A percentile compares a stretch with the other conserved stretches of the same genome.
These are phyloP conservation scores for Pterocarpus santalinus DNA, from an alignment of 306 rosid species.

Conservation along the genomic window DNA sequence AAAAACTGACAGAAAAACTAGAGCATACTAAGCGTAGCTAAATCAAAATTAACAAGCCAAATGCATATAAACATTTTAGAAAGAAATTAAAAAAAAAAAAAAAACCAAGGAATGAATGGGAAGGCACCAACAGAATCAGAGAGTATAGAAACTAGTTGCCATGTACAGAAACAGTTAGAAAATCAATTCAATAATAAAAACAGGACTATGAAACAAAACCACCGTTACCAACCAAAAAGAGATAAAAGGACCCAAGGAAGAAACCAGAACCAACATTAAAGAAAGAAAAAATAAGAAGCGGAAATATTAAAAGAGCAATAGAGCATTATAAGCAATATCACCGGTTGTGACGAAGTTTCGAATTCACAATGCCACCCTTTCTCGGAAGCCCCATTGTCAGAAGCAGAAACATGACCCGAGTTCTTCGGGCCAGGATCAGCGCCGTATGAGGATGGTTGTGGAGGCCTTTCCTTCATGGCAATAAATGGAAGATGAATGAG, in stretches of 20 bases:
- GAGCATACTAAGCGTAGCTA: background rate
- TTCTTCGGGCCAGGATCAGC: conserved; percentile 18
- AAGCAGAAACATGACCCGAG: too few relatives aligned
- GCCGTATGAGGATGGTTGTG: conserved; percentile 66
- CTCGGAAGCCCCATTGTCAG: conserved; percentile 9
- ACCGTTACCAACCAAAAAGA: background rate
- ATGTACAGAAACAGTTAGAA: background rate
- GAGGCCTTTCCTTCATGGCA: conserved; percentile 68
- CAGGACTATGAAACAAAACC: background rate
- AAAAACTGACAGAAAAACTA: background rate
- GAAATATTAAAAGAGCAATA: background rate
- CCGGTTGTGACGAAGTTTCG: conserved; percentile 48
- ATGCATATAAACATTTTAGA: background rate
- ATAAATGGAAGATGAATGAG: background rate
- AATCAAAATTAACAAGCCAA: background rate
- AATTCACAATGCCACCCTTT: conserved; percentile 53
- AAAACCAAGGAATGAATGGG: background rate
- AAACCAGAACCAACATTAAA: background rate
- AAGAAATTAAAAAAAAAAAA: background rate
- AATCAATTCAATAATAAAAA: background rate
- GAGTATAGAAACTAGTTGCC: background rate
- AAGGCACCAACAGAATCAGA: background rate
- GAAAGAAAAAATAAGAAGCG: background rate
- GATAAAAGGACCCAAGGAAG: background rate
- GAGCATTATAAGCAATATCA: conserved; percentile 36